A percentile compares a stretch with the other conserved stretches of the same genome.
Evolutionary conservation across 2,329 filamentous ascomycete species (phyloP).

Genomic region (Falciphora oryzae): DNA sequence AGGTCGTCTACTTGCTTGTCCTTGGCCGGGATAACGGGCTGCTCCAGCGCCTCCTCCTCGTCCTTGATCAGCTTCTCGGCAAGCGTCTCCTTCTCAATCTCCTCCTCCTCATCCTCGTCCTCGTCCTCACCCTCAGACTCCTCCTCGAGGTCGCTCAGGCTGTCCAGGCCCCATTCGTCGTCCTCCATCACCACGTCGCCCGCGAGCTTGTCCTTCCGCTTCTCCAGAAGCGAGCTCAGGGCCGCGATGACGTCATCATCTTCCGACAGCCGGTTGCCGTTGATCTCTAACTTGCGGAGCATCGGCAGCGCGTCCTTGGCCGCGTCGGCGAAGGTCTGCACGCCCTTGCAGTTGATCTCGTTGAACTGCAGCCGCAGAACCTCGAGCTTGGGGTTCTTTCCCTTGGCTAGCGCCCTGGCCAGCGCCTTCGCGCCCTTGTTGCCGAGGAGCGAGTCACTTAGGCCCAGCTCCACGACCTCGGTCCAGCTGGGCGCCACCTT

Average conservation of each 20-base stretch:
- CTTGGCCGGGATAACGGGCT: slow-evolving; percentile 65
- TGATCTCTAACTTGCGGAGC: slow-evolving; percentile 82
- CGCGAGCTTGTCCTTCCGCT: slow-evolving; percentile 68
- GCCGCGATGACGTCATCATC: slow-evolving; percentile 68
- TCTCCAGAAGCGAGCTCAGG: slow-evolving; percentile 66
- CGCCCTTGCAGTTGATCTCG: slow-evolving; percentile 74
- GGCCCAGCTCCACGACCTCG: slow-evolving; percentile 72
- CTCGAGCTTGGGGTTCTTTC: slow-evolving; percentile 74
- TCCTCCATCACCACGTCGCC: slow-evolving; percentile 67
- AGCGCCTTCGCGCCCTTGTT: slow-evolving; percentile 71
- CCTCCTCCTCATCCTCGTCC: slow-evolving; percentile 62
- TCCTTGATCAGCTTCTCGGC: slow-evolving; percentile 65
- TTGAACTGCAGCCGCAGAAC: slow-evolving; percentile 86
- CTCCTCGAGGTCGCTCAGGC: slow-evolving; percentile 79
- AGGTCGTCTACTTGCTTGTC: slow-evolving; percentile 77
- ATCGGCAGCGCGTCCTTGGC: slow-evolving; percentile 64
- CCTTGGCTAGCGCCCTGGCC: slow-evolving; percentile 65
- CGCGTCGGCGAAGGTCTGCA: slow-evolving; percentile 66
- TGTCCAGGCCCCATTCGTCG: slow-evolving; percentile 79
- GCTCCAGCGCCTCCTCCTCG: slow-evolving; percentile 65
- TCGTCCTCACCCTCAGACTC: slow-evolving; percentile 65
- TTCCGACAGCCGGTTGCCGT: slow-evolving; percentile 91
- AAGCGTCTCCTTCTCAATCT: slow-evolving; percentile 58
- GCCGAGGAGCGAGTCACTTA: slow-evolving; percentile 82
- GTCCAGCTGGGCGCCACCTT: slow-evolving; percentile 70